Evolutionary conservation across 2,329 filamentous ascomycete species (phyloP), one percentile per base, ranked within the genome.

Genomic region (Sporothrix globosa): DNA sequence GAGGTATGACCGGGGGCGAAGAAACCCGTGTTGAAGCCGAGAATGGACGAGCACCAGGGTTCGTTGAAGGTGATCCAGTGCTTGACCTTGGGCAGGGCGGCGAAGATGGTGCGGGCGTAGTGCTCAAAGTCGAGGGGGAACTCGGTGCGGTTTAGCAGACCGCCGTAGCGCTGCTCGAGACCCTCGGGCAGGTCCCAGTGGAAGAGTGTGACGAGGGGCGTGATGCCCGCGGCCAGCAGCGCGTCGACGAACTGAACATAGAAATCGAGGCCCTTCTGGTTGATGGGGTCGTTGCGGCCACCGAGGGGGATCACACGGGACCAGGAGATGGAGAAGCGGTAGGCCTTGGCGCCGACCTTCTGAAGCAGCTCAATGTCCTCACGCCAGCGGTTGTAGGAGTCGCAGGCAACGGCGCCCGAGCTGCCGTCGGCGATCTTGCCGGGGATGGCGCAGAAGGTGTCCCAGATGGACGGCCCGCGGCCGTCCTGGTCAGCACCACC

Each of bases 61-160:
- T 97, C 92, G 79, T 96, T 96, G 82, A 95, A 93, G 34, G 92
- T 96, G 79, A 94, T 92, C 93, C 93, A 97, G 81, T 92, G 86
- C 83, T 93, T 92, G 76, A 93, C 92, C 79, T 90, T 90, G 69
- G 89, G 86, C 65, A 96, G 84, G 0, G 89, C 87, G 77, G 90
- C 85, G 82, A 93, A 96, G 76, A 92, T 84, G 61, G 92, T 83
- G 73, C 90, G 88, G 11, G 92, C 91, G 77, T 94, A 97, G 80
- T 90, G 83, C 75, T 91, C 90, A 78, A 89, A 97, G 81, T 97
- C 93, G 71, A 90, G 86, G 2, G 91, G 88, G 79, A 96, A 96
- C 81, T 97, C 92, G 56, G 89, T 84, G 78, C 91, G 90, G 84
- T 93, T 92, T 75, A 96, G 82, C 69, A 93, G 85, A 24, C 93